A percentile compares a stretch with the other conserved stretches of the same genome.
Evolutionary conservation across 2,329 filamentous ascomycete genomes (phyloP).

Genomic region (Monosporascus sp.): DNA sequence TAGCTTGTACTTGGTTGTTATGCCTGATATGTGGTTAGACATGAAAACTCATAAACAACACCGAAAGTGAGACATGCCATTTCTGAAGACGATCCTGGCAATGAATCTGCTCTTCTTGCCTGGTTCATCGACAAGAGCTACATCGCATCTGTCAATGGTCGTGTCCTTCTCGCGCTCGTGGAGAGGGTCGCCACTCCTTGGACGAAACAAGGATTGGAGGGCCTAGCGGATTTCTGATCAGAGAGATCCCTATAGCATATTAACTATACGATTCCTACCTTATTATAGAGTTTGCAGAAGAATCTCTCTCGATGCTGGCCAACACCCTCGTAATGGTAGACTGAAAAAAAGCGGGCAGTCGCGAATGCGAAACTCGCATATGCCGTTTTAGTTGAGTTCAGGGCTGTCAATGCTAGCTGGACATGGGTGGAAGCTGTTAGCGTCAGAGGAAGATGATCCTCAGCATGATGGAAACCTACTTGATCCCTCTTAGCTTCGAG

Average conservation of each 20-base stretch:
- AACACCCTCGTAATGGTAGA: conserved; percentile 59
- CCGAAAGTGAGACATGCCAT: conserved; percentile 41
- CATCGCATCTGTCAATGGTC: conserved; percentile 68
- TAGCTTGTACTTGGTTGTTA: conserved; percentile 72
- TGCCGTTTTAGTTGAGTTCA: conserved; percentile 77
- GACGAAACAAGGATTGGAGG: conserved; percentile 70
- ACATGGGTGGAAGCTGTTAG: conserved; percentile 4
- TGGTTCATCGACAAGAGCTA: conserved; percentile 65
- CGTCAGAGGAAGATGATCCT: not conserved
- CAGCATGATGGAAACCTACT: conserved; percentile 35
- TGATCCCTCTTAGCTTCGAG: conserved; percentile 66
- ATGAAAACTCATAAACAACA: not conserved
- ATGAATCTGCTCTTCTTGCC: conserved; percentile 69
- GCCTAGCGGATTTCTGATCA: conserved; percentile 35
- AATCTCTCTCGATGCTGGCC: conserved; percentile 54
- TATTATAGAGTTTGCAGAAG: conserved; percentile 70
- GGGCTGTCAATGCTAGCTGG: conserved; percentile 66
- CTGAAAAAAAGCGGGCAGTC: conserved; percentile 64
- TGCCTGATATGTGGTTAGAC: conserved; percentile 38
- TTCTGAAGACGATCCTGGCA: conserved; percentile 67
- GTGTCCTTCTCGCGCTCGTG: conserved; percentile 59
- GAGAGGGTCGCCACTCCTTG: conserved; percentile 54
- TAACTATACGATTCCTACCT: conserved; percentile 35
- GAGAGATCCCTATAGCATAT: not conserved
- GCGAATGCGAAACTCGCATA: conserved; percentile 69